Evolutionary conservation across 345 rosid species (phyloP).

Genomic region (Linum lewisii): DNA sequence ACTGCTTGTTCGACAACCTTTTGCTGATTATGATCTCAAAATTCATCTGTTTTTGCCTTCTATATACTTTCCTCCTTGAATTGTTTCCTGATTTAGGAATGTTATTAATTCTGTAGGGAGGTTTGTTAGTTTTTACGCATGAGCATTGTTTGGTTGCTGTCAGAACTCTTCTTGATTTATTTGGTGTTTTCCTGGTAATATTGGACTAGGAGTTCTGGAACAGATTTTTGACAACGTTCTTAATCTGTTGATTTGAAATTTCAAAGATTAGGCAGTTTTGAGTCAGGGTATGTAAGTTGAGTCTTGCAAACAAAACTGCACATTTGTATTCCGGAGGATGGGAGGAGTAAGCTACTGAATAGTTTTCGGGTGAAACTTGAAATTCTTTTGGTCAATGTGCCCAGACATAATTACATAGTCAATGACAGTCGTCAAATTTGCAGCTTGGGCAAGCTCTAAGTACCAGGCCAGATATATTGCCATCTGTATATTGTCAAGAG

Average conservation of each 20-base stretch:
- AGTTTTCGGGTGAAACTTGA: too few relatives aligned
- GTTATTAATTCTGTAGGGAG: not conserved
- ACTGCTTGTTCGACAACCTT: not conserved
- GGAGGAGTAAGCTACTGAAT: too few relatives aligned
- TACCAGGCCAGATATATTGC: conserved; percentile 88
- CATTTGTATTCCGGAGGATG: too few relatives aligned
- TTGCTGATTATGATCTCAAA: not conserved
- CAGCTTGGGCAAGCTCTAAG: conserved; percentile 98
- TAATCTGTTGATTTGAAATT: too few relatives aligned
- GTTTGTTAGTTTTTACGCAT: not conserved
- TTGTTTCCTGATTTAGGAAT: not conserved
- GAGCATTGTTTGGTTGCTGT: not conserved
- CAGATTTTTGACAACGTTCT: too few relatives aligned
- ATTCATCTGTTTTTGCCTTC: not conserved
- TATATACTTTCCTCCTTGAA: not conserved
- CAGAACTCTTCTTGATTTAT: too few relatives aligned
- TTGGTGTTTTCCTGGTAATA: too few relatives aligned
- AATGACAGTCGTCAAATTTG: conserved; percentile 7
- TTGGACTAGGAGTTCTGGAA: too few relatives aligned
- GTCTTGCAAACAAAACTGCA: too few relatives aligned
- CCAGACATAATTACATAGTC: not conserved
- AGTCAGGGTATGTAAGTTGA: too few relatives aligned
- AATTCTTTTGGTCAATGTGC: not conserved
- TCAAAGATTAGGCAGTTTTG: too few relatives aligned
- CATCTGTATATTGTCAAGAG: conserved; percentile 77